Base-by-base conservation (phyloP, 306 rosid species). In the Cucurbita pepo region DNA sequence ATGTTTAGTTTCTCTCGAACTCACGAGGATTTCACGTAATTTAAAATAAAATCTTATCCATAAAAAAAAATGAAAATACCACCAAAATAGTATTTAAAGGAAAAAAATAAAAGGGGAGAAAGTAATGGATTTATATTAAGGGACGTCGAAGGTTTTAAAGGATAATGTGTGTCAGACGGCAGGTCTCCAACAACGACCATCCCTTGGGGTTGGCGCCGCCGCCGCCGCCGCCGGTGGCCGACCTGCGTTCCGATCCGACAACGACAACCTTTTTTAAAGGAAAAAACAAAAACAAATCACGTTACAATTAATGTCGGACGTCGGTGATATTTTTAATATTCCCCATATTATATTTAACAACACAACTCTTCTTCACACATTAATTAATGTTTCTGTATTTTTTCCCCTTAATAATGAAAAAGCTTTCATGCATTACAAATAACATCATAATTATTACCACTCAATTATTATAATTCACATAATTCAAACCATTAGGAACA, bases 251-350 rank as follows among this genome's bases (percentile, higher is more conserved):
- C 71, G 54, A 44, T 21, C 71, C 10, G 54, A 19, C 12, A 15
- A 4, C 13, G 45, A 37, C 67, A 36, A 13, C 61, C 18, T 8
- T 10, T 0, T 15, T 6, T 6, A n/a, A 55, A 16, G 0, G 0
- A 45, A 45, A 8, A 10, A 45, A 2, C 3, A 10, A 11, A 45
- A 3, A 2, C 0, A 45, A 45, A 34, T 37, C 21, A 60, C n/a
- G 67, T 60, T 12, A 61, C 48, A 34, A 61, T 34, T 61, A 63
- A 63, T 63, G 70, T 63, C 51, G 70, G 70, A 41, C 52, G 52
- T 63, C 70, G 70, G 70, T 63, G 70, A 63, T 63, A 63, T 63
- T 41, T 63, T 63, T 40, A 63, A n/a, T 63, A 38, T 63, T 63
- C 69, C 69, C 15, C 51, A 14, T 63, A 25, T 38, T 63, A 34